Conservation (phyloP, 1,139 yeast genomes). For the Protomyces lactucae-debilis region DNA sequence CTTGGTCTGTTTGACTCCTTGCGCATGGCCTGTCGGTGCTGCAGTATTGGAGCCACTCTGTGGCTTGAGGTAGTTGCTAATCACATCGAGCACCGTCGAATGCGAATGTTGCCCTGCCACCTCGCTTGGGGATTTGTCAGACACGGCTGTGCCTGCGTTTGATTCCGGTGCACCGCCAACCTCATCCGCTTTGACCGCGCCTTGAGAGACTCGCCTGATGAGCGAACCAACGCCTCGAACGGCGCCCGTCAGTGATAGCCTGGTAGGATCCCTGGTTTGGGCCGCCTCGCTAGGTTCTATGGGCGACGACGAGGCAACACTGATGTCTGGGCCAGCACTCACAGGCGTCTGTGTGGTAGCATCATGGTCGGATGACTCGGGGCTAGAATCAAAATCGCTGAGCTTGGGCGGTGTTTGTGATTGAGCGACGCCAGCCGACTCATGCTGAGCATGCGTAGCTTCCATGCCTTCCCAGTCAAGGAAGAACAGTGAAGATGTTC, state of each 20-base stretch:
- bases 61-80: not conserved
- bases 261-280: not conserved
- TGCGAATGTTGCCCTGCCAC: not conserved
- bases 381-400: not conserved
- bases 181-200: not conserved
- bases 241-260: not conserved
- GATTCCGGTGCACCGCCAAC: not conserved
- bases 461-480: slow-evolving; percentile 65
- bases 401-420: not conserved
- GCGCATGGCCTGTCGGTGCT: not conserved
- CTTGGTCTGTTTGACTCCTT: not conserved
- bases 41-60: not conserved
- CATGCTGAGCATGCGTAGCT: slow-evolving; percentile 36
- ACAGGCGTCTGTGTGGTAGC: not conserved
- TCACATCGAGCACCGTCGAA: not conserved
- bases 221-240: not conserved
- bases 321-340: not conserved
- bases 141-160: not conserved
- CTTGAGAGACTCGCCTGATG: not conserved
- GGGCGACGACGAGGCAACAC: not conserved
- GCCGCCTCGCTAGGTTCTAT: not conserved
- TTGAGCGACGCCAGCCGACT: not conserved
- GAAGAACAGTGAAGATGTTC: slow-evolving; percentile 77
- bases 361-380: not conserved
- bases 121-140: not conserved